A percentile compares a stretch with the other conserved stretches of the same genome.
Conservation (phyloP, 805 yeast genomes). For the Candida tammaniensis region DNA sequence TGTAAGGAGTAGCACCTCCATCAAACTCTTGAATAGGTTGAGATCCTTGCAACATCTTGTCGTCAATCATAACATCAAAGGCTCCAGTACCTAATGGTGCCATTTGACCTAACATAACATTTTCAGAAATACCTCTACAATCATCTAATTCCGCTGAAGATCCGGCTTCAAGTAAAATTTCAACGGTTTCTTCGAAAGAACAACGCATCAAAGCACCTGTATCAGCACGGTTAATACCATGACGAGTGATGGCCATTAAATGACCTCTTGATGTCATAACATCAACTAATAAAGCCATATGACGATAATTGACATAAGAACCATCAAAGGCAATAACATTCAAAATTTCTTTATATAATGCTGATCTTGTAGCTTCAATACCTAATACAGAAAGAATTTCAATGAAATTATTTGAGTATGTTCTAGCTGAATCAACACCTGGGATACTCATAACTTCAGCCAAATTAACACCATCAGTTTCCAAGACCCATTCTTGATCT, state of each 20-base stretch:
- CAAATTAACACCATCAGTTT: constrained; percentile 96
- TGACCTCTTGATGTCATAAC: constrained; percentile 99
- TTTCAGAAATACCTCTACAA: constrained; percentile 97
- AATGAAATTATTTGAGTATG: constrained; percentile 94
- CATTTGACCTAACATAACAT: constrained; percentile 95
- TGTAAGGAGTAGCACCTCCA: constrained; percentile 93
- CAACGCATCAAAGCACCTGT: constrained; percentile 99
- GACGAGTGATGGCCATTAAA: constrained; percentile 98
- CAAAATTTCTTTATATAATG: constrained; percentile 88
- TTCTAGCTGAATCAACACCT: constrained; percentile 88
- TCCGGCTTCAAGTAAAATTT: constrained; percentile 95
- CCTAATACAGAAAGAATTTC: constrained; percentile 94
- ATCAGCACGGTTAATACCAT: constrained; percentile 97
- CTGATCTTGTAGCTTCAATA: constrained; percentile 96
- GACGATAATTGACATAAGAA: constrained; percentile 98
- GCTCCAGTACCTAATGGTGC: constrained; percentile 99
- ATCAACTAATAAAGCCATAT: constrained; percentile 95
- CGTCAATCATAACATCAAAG: constrained; percentile 93
- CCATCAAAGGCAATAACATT: constrained; percentile 99
- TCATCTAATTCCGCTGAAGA: constrained; percentile 97
- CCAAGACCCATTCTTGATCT: constrained; percentile 96
- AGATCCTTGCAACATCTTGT: constrained; percentile 68
- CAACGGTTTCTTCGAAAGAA: constrained; percentile 99
- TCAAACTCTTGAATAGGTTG: constrained; percentile 38
- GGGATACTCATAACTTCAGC: constrained; percentile 93